Evolutionary conservation across 768 basidiomycete species (phyloP), one percentile per base, ranked within the genome.

Genomic region (Suillus fuscotomentosus): DNA sequence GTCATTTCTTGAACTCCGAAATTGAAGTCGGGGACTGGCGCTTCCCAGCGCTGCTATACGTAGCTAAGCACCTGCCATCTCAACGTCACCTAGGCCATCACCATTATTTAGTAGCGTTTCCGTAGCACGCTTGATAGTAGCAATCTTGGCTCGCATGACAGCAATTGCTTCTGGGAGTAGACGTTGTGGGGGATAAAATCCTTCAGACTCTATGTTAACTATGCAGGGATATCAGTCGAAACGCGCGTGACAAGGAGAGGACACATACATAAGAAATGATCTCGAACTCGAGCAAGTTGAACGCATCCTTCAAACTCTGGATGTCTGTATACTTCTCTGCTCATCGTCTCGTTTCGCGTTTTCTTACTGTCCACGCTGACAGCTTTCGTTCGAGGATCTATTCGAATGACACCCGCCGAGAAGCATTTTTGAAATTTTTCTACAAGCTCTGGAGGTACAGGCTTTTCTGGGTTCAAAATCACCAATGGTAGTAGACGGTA

Each of bases 401-500:
- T 76, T 50, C 82, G 81, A 65, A 95, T 88, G 57, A 94, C 92
- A 2, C 91, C 92, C 0, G 88, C 84, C 1, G 95, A 87, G 75
- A 99, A 99, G 75, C 95, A 97, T 60, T 85, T 82, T 71, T 88
- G 84, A 75, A 99, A 98, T 68, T 93, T 94, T 42, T 88, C 82
- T 5, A 89, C 88, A 39, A 87, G 85, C n/a, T 88, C 80, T 8
- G 87, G 83, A 0, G 94, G 91, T 38, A 98, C 89, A 0, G 91
- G 90, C 66, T 88, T 86, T 64, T 79, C 80, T 48, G 90, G 88
- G 71, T 85, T 84, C 66, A 90, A 79, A 57, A 82, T 74, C 74
- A 99, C 91, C 68, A 91, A 82, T 0, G 97, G 97, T 38, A 97
- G 85, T 7, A 97, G 83, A 59, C 97, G 91, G 73, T 99, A 99